Conservation (phyloP, 2,329 filamentous ascomycete genomes). For the Biscogniauxia marginata region DNA sequence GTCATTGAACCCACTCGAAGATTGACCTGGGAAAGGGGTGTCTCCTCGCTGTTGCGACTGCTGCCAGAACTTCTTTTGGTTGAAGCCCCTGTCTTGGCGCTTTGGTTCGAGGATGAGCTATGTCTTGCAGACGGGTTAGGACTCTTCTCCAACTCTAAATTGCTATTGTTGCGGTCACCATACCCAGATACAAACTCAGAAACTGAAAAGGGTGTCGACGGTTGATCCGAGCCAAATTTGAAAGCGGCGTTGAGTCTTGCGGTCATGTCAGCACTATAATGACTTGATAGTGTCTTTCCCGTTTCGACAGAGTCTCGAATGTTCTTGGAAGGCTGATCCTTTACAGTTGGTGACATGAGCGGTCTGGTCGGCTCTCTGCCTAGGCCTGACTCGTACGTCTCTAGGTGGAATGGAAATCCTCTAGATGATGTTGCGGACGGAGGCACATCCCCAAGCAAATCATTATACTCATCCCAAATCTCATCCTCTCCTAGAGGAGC, state of each 20-base stretch:
- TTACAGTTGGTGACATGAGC: conserved; percentile 50
- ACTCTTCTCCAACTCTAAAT: conserved; percentile 14
- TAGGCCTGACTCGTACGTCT: conserved; percentile 43
- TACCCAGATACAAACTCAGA: conserved; percentile 43
- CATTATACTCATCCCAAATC: conserved; percentile 92
- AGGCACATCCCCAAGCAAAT: conserved; percentile 69
- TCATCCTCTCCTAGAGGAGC: conserved; percentile 76
- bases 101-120: conserved; percentile 34
- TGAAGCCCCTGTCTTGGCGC: conserved; percentile 19
- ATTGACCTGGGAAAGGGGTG: conserved; percentile 69
- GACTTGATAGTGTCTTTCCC: conserved; percentile 44
- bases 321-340: conserved; percentile 27
- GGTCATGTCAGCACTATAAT: conserved; percentile 55
- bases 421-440: conserved; percentile 56
- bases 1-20: conserved; percentile 78
- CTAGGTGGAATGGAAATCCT: conserved; percentile 55
- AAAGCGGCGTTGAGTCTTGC: conserved; percentile 52
- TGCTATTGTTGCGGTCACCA: conserved; percentile 36
- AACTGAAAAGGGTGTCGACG: conserved; percentile 43
- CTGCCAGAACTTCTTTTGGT: conserved; percentile 41
- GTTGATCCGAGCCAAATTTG: conserved; percentile 38
- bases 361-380: conserved; percentile 35
- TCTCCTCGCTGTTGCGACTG: conserved; percentile 53
- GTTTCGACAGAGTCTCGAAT: conserved; percentile 34
- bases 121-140: conserved; percentile 22